Base-by-base conservation (phyloP, 2,329 filamentous ascomycete genomes). In the Periglandula ipomoeae region DNA sequence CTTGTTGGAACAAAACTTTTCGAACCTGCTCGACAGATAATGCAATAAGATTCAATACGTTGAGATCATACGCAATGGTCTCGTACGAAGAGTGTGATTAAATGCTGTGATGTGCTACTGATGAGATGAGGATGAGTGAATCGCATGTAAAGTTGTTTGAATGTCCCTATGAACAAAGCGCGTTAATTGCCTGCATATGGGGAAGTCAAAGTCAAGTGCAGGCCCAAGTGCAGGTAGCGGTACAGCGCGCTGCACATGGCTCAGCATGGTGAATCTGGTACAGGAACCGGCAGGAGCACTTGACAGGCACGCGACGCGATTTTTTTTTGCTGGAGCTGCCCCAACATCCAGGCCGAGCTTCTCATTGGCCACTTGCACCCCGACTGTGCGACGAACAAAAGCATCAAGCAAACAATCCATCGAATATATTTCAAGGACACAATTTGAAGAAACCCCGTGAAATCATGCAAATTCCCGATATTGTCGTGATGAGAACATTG, bases 111-210 rank as follows among this genome's bases (percentile, higher is more conserved):
- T 39, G 39, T 11, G 15, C 5, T 41, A 11, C 22, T 20, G 37
- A 27, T 22, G 39, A 43, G 22, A 30, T 38, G 3, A 30, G 13
- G 40, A 19, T 43, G 20, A 20, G 27, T 34, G 32, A 30, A 17
- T 44, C 23, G 44, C 34, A 38, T 38, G 44, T 34, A 26, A 10
- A 27, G 34, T 27, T 44, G 32, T 22, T 27, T 30, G 35, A 30
- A 40, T 37, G 32, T 44, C 17, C 8, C 22, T 23, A 34, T 17
- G 13, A 17, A 23, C 39, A 45, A 37, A 45, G 40, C 47, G 52
- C 52, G 52, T 53, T 52, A 52, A 50, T 53, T 50, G 52, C 40
- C 42, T 53, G 52, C 45, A 55, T 44, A 38, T 13, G 22, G n/a
- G 20, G 43, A 46, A 30, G 24, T 20, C 23, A 9, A 27, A 19